Percentiles rank a stretch among this genome's conserved stretches.
Conservation (phyloP, 129 eudicot genomes). For the Pulicaria dysenterica region DNA sequence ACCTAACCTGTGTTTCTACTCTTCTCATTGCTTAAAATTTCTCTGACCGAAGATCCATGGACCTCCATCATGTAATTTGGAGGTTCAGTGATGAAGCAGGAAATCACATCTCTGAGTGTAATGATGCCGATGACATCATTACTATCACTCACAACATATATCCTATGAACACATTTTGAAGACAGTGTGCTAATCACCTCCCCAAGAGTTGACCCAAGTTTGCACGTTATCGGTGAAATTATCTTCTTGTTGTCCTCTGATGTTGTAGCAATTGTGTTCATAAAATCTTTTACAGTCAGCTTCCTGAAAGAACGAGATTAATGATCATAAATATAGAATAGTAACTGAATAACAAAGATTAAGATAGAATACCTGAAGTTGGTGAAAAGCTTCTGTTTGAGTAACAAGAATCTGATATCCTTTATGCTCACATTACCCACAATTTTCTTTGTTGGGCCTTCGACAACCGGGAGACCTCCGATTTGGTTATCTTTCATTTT, state of each 20-base stretch:
- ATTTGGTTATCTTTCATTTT: conserved; percentile 84
- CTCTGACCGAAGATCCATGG: conserved; percentile 58
- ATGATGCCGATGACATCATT: conserved; percentile 66
- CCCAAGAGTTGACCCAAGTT: conserved; percentile 62
- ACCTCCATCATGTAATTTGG: conserved; percentile 68
- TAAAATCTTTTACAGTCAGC: conserved; percentile 68
- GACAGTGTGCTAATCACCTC: conserved; percentile 72
- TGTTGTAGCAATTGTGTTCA: conserved; percentile 57
- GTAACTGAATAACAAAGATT: background rate
- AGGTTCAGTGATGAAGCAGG: conserved; percentile 86
- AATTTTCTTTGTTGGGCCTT: conserved; percentile 71
- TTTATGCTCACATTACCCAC: conserved; percentile 88
- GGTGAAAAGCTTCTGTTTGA: conserved; percentile 75
- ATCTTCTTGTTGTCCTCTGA: conserved; percentile 45
- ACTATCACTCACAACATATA: conserved; percentile 48
- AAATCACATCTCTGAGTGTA: conserved; percentile 89
- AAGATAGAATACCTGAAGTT: conserved; percentile 63
- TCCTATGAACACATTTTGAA: conserved; percentile 71
- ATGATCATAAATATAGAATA: conserved; percentile 9
- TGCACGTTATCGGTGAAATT: conserved; percentile 71
- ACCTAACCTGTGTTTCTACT: conserved; percentile 33
- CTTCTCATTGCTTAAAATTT: conserved; percentile 45
- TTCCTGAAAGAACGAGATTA: conserved; percentile 46
- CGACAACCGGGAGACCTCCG: conserved; percentile 89
- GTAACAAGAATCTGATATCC: conserved; percentile 81